Evolutionary conservation across 768 basidiomycete genomes (phyloP), one percentile per base, ranked within the genome.

Genomic region (Cystofilobasidium macerans): DNA sequence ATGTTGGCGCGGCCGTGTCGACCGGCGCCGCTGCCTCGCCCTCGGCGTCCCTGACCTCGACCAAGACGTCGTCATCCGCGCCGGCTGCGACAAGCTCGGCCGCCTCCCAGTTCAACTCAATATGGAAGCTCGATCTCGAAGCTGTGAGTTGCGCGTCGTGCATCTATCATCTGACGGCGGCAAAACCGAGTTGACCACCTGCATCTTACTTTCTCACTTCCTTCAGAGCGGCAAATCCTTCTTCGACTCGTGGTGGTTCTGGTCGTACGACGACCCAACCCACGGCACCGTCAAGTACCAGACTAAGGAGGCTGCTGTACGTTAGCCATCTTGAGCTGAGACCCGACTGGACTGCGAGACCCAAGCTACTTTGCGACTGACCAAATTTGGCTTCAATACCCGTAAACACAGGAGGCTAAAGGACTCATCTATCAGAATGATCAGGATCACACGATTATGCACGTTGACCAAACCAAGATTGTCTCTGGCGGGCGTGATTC

Each of bases 181-280:
- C 42, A 7, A 4, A 20, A 8, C 42, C 42, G 42, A 18, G 57
- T 40, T 33, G 13, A 32, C 47, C 53, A 33, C 24, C 56, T 57
- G 51, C 40, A 11, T 20, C 36, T 57, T 42, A 9, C 4, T 30
- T 18, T 53, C 57, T 33, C 30, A 80, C 42, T 43, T 84, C 70
- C 42, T 54, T 61, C 53, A 70, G 72, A 62, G 65, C 57, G 90
- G 89, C 24, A 78, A 77, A 57, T 80, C 79, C 47, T 95, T 95
- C 79, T 94, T 92, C 69, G 78, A 87, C 72, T 86, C 84, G 56
- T 93, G 86, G 86, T 73, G 82, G 71, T 94, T 93, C 71, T 78
- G 76, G 76, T 67, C 58, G 40, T 75, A 68, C 57, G 70, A 78
- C 13, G 91, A 94, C 78, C 89, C 91, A 6, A 95, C 91, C 0